Conservation (phyloP, 176 grass and related monocot species). For the Musa acuminata region DNA sequence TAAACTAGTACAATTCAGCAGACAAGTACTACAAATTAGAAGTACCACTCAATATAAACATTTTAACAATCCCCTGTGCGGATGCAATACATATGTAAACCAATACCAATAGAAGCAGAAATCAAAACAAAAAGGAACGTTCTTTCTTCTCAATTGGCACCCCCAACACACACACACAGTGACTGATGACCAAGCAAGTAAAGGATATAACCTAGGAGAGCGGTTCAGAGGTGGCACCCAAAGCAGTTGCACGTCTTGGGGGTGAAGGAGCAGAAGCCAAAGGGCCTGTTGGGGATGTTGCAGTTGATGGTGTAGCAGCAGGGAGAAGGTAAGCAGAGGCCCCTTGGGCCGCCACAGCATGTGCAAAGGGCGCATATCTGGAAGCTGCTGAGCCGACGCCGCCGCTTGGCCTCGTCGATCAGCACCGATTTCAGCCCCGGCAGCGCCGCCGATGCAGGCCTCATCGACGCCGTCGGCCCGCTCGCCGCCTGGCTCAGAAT, state of each 20-base stretch:
- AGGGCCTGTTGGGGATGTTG: constrained; percentile 93
- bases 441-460: constrained; percentile 12
- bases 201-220: neutral
- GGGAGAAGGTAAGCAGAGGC: constrained; percentile 63
- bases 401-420: constrained; percentile 47
- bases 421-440: constrained; percentile 31
- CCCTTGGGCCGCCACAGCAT: constrained; percentile 60
- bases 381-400: constrained; percentile 51
- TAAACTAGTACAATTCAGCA: neutral
- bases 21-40: too few relatives aligned
- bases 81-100: neutral
- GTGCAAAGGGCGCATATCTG: constrained; percentile 90
- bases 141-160: neutral
- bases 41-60: neutral
- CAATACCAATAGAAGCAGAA: constrained; percentile 1
- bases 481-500: constrained; percentile 7
- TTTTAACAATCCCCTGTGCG: neutral
- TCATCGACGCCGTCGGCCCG: constrained; percentile 24
- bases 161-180: neutral
- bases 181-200: neutral
- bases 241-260: constrained; percentile 75
- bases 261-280: constrained; percentile 90
- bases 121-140: neutral
- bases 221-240: constrained; percentile 50
- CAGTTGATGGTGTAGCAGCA: constrained; percentile 99